phyloP scores from a whole-genome alignment of 1,139 yeast genomes.

The Zhuliangozyma blackwelliae region DNA sequence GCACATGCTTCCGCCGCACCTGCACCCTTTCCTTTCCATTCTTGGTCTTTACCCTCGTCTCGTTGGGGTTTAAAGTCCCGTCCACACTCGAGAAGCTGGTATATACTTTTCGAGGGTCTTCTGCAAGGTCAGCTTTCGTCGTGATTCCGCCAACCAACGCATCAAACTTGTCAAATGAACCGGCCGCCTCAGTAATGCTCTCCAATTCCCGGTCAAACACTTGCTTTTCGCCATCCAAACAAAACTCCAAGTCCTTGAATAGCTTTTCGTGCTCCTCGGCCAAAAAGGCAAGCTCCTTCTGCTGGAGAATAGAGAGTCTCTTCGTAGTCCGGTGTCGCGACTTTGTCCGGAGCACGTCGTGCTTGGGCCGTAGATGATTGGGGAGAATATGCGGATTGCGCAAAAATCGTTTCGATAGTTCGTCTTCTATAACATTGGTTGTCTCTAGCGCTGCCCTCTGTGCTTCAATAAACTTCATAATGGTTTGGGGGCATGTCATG shows the following conservation, averaged over 20 bases:
- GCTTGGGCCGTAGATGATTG: conserved; percentile 4
- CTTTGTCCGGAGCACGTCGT: conserved; percentile 8
- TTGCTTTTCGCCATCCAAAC: conserved; percentile 13
- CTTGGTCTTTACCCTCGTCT: conserved; percentile 5
- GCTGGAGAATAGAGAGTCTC: conserved; percentile 51
- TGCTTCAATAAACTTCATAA: conserved; percentile 32
- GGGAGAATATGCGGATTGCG: conserved; percentile 25
- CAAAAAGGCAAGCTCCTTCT: conserved; percentile 63
- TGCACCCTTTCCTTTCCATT: conserved; percentile 20
- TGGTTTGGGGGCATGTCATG: neutral
- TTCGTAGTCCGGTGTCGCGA: conserved; percentile 19
- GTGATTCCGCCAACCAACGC: neutral
- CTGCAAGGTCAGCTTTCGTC: conserved; percentile 17
- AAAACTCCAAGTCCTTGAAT: conserved; percentile 4
- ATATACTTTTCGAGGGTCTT: conserved; percentile 31
- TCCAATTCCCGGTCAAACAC: conserved; percentile 18
- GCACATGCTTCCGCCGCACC: conserved; percentile 31
- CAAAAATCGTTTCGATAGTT: conserved; percentile 27
- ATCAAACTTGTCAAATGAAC: conserved; percentile 21
- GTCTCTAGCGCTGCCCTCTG: conserved; percentile 37
- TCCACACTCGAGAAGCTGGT: conserved; percentile 29
- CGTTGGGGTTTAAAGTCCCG: conserved; percentile 11
- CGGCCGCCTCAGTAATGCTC: conserved; percentile 22
- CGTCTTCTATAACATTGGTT: conserved; percentile 30
- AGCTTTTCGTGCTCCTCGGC: conserved; percentile 39